These are phyloP conservation scores for Ajuga chamaepitys DNA, from an alignment of 257 asterid species.

Conservation along the genomic window DNA sequence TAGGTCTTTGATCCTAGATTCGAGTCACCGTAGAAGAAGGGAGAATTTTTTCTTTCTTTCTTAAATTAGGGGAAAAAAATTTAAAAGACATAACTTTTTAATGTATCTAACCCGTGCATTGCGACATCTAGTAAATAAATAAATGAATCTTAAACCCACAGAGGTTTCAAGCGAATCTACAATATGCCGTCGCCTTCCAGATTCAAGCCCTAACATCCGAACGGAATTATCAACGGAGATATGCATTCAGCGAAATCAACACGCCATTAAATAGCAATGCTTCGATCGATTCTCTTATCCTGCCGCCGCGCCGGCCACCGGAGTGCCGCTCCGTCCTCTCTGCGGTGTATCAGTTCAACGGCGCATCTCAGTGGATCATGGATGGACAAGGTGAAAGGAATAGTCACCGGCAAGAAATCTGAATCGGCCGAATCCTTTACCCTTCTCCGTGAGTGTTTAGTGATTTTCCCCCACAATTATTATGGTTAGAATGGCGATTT, in stretches of 20 bases:
- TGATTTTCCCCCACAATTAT: background rate
- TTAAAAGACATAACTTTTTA: no score
- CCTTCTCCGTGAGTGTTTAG: conserved; percentile 52
- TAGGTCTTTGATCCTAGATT: no score
- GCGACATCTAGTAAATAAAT: no score
- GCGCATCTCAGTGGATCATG: conserved; percentile 58
- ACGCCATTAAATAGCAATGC: conserved; percentile 4
- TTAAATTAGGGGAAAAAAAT: no score
- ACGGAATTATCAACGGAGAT: background rate
- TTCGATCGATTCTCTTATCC: conserved; percentile 23
- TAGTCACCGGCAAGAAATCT: conserved; percentile 52
- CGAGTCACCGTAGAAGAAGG: no score
- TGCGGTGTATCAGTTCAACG: conserved; percentile 57
- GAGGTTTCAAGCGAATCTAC: no score
- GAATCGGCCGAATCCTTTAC: conserved; percentile 46
- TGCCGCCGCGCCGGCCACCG: background rate
- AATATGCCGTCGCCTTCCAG: no score
- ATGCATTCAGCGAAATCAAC: background rate
- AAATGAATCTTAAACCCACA: no score
- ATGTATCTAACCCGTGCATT: no score
- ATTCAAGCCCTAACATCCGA: background rate
- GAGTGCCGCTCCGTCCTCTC: conserved; percentile 13
- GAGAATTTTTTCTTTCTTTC: no score
- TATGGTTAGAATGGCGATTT: background rate
- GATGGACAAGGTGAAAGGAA: conserved; percentile 79